Evolutionary conservation across 2,329 filamentous ascomycete species (phyloP), one percentile per base, ranked within the genome.

Genomic region (Colletotrichum filicis): DNA sequence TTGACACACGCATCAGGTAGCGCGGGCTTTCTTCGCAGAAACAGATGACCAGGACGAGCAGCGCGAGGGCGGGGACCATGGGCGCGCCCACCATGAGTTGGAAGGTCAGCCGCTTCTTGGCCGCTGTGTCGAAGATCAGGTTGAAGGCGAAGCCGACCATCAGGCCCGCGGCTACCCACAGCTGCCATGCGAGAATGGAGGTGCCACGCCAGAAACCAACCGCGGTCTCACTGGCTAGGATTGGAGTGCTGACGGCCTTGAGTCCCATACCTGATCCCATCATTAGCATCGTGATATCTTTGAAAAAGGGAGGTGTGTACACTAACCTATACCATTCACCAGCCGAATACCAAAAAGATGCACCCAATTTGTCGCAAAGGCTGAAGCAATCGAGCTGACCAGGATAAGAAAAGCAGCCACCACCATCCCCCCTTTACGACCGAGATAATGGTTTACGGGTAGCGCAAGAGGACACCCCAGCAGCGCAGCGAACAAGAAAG

Each of bases 191-290:
- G 0, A 87, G 79, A 19, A 87, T 85, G 1, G 83, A 84, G 14
- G 84, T 85, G 1, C 85, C 86, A 76, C 85, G 80, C 85, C 85
- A 87, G 73, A 83, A 86, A 0, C 84, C 83, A 16, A 86, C 80
- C 0, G 85, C 83, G 0, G 84, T 86, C 75, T 87, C 86, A 8
- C 83, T 84, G 2, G 85, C 85, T 2, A 87, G 79, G 19, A 87
- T 85, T 0, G 85, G 83, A 0, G 85, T 85, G 49, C 84, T 87
- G 46, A 87, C 85, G 0, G 86, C 85, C 73, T 87, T 87, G 30
- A 87, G 81, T 0, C 85, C 85, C 85, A 87, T 87, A 1, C 83
- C 85, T 81, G 58, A 2, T 2, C n/a, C 3, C 1, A 12, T 24
- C 24, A 32, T 68, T 2, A 61, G 22, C 19, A 32, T 2, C 9